Percentiles rank a stretch among this genome's conserved stretches.
phyloP scores from a whole-genome alignment of 208 protist species.

The Porcisia deanei region DNA sequence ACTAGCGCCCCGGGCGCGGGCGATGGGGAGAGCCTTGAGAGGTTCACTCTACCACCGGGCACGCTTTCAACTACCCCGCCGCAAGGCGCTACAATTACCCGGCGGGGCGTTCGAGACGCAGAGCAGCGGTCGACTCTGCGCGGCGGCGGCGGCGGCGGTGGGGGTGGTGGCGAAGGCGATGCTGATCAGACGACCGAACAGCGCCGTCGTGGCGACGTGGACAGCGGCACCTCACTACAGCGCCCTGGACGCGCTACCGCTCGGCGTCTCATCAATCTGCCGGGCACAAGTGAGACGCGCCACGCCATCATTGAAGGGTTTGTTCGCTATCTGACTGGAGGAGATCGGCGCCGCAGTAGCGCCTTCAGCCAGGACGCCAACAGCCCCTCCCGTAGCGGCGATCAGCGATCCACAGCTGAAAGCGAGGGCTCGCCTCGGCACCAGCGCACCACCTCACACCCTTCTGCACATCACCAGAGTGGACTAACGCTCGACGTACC shows the following conservation, averaged over 20 bases:
- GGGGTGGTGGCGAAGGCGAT: neutral
- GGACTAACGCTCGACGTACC: conserved; percentile 60
- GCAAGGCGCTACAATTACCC: conserved; percentile 12
- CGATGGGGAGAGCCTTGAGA: conserved; percentile 8
- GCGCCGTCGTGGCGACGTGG: conserved; percentile 9
- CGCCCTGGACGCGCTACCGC: conserved; percentile 1
- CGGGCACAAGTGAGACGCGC: conserved; percentile 13
- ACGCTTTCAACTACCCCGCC: conserved; percentile 16
- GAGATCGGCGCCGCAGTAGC: conserved; percentile 21
- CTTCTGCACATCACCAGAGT: conserved; percentile 8
- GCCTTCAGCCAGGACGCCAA: neutral
- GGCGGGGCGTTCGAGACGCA: conserved; percentile 19
- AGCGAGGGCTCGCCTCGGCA: conserved; percentile 1
- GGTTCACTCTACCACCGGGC: conserved; percentile 27
- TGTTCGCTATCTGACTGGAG: conserved; percentile 23
- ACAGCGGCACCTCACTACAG: conserved; percentile 1
- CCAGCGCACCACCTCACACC: conserved; percentile 6
- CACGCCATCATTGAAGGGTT: conserved; percentile 35
- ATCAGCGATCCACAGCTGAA: neutral
- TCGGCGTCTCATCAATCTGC: conserved; percentile 4
- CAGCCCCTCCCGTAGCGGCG: conserved; percentile 10
- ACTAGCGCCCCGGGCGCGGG: neutral
- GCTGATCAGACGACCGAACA: neutral
- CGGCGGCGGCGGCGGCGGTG: neutral
- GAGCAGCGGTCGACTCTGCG: conserved; percentile 6